Conservation (phyloP, 768 basidiomycete genomes). For the Tremella yokohamensis region DNA sequence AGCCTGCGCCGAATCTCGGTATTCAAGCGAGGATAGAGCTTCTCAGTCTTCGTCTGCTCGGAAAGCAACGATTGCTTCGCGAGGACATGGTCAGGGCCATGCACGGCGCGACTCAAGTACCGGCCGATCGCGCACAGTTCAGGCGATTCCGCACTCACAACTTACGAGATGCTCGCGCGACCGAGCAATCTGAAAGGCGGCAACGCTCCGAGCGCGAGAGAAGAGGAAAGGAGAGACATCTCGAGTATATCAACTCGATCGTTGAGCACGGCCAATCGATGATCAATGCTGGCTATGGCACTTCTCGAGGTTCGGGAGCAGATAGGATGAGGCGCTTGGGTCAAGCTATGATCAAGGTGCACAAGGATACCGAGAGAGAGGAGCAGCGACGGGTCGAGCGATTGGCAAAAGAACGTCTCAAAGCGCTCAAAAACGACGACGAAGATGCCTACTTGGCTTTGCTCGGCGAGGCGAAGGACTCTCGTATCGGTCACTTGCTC, state of each 20-base stretch:
- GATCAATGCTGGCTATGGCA: conserved; percentile 59
- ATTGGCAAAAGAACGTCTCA: conserved; percentile 94
- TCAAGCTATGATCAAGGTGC: conserved; percentile 75
- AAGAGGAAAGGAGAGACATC: conserved; percentile 91
- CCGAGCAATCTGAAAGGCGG: conserved; percentile 82
- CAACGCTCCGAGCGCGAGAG: conserved; percentile 89
- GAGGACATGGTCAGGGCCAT: conserved; percentile 81
- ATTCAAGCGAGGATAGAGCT: conserved; percentile 90
- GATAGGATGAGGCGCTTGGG: conserved; percentile 64
- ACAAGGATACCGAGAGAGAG: conserved; percentile 88
- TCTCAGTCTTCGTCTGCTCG: conserved; percentile 78
- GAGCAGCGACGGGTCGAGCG: conserved; percentile 96
- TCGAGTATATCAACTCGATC: conserved; percentile 86
- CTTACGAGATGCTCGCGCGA: conserved; percentile 80
- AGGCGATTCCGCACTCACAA: conserved; percentile 78
- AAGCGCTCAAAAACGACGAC: conserved; percentile 94
- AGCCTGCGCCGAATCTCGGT: conserved; percentile 50
- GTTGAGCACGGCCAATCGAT: conserved; percentile 77
- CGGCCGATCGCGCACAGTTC: conserved; percentile 88
- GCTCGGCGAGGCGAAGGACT: conserved; percentile 98
- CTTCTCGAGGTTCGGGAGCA: conserved; percentile 58
- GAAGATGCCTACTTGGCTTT: conserved; percentile 99
- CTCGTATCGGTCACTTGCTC: conserved; percentile 92
- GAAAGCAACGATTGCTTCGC: conserved; percentile 84
- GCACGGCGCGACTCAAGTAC: conserved; percentile 79